A percentile compares a stretch with the other conserved stretches of the same genome.
Conservation (phyloP, 495 filamentous ascomycete species). For the Immersiella caudata region DNA sequence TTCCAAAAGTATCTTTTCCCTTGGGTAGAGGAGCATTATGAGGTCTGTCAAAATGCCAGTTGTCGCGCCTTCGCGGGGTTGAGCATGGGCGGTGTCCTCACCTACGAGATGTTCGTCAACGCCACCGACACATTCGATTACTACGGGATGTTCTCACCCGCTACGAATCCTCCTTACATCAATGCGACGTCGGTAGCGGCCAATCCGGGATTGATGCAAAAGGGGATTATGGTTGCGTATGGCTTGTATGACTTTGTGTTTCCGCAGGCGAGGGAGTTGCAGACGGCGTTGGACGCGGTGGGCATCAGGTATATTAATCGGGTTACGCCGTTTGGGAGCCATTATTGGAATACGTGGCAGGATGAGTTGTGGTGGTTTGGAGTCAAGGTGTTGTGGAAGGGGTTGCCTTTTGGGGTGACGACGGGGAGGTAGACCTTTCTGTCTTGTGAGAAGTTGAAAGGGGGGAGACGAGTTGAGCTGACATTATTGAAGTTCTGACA, state of each 20-base stretch:
- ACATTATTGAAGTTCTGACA: no score
- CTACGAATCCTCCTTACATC: slow-evolving; percentile 30
- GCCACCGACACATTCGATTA: slow-evolving; percentile 38
- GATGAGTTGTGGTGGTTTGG: slow-evolving; percentile 44
- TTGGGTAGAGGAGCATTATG: slow-evolving; percentile 29
- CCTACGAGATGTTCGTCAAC: slow-evolving; percentile 43
- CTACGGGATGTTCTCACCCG: slow-evolving; percentile 40
- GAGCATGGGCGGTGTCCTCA: slow-evolving; percentile 36
- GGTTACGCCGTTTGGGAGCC: slow-evolving; percentile 36
- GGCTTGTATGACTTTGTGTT: slow-evolving; percentile 38
- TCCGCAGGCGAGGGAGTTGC: slow-evolving; percentile 27
- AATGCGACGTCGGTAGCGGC: slow-evolving; percentile 21
- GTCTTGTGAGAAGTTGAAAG: no score
- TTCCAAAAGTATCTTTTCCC: slow-evolving; percentile 38
- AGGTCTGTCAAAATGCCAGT: slow-evolving; percentile 30
- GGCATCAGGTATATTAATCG: slow-evolving; percentile 27
- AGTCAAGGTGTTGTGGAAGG: slow-evolving; percentile 38
- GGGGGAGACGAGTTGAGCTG: no score
- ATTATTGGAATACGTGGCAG: slow-evolving; percentile 43
- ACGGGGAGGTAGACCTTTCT: slow-evolving; percentile 12
- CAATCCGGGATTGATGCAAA: slow-evolving; percentile 29
- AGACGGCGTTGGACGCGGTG: slow-evolving; percentile 29
- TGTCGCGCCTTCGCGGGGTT: slow-evolving; percentile 40
- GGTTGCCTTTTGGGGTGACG: slow-evolving; percentile 7
- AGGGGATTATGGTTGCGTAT: slow-evolving; percentile 38